Conservation (phyloP, 345 rosid species). For the Psidium guajava region DNA sequence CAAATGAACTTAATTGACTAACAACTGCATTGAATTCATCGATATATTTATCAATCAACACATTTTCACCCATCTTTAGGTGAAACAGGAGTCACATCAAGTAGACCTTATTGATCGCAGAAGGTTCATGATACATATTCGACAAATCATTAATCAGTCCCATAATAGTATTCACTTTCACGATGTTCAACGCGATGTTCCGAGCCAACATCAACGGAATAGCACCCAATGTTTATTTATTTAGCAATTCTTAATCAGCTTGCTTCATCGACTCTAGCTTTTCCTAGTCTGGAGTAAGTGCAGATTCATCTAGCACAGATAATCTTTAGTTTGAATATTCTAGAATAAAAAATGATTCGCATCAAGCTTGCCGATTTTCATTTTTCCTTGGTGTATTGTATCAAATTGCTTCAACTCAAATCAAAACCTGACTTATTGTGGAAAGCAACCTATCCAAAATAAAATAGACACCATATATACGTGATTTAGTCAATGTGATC, state of each 20-base stretch:
- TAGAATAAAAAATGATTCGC: background rate
- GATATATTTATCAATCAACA: background rate
- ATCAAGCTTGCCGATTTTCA: background rate
- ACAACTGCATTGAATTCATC: background rate
- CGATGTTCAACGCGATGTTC: rapidly evolving
- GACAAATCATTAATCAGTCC: background rate
- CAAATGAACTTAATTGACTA: background rate
- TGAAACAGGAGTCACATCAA: rapidly evolving
- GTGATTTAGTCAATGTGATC: rapidly evolving
- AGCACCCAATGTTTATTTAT: background rate
- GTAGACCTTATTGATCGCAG: background rate
- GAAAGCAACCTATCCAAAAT: background rate
- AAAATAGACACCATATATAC: background rate
- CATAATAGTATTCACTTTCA: background rate
- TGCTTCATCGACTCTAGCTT: background rate
- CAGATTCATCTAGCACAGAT: background rate
- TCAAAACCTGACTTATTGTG: background rate
- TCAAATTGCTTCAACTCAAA: background rate
- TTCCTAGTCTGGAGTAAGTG: background rate
- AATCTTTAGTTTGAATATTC: background rate
- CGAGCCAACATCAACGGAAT: rapidly evolving
- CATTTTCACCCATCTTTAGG: background rate
- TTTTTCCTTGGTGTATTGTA: background rate
- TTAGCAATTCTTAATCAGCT: background rate
- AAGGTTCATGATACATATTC: background rate